phyloP scores from a whole-genome alignment of 495 filamentous ascomycete genomes.

The Entonaema liquescens region DNA sequence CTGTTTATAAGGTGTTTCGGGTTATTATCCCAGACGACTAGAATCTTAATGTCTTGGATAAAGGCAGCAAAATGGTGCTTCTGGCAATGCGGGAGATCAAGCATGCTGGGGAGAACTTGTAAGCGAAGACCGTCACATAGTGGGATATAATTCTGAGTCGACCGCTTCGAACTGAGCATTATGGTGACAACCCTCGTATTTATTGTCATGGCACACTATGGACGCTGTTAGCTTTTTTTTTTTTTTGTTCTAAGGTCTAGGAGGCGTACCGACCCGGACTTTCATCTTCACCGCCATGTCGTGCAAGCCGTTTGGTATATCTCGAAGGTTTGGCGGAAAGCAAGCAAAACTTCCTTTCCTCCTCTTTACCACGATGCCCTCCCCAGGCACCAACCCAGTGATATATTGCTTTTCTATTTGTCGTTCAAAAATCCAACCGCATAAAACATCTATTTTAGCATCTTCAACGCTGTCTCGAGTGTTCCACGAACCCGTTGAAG shows the following conservation, averaged over 20 bases:
- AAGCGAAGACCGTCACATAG: slow-evolving; percentile 64
- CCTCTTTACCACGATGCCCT: slow-evolving; percentile 70
- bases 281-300: slow-evolving; percentile 64
- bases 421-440: slow-evolving; percentile 68
- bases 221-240: background rate
- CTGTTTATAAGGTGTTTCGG: slow-evolving; percentile 62
- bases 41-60: slow-evolving; percentile 61
- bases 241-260: background rate
- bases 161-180: slow-evolving; percentile 57
- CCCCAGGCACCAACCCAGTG: slow-evolving; percentile 58
- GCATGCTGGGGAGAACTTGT: slow-evolving; percentile 66
- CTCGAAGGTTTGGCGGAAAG: slow-evolving; percentile 61
- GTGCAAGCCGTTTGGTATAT: slow-evolving; percentile 58
- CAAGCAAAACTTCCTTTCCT: slow-evolving; percentile 61
- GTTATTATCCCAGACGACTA: slow-evolving; percentile 75
- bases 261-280: slow-evolving; percentile 49
- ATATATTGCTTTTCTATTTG: slow-evolving; percentile 67
- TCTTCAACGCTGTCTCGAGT: slow-evolving; percentile 54
- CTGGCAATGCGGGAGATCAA: slow-evolving; percentile 63
- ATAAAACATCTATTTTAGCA: slow-evolving; percentile 67
- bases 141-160: slow-evolving; percentile 60
- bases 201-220: slow-evolving; percentile 67
- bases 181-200: slow-evolving; percentile 66
- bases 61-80: slow-evolving; percentile 76
- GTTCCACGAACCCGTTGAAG: slow-evolving; percentile 35